phyloP scores from a whole-genome alignment of 306 rosid species.

The Castanospermum australe region DNA sequence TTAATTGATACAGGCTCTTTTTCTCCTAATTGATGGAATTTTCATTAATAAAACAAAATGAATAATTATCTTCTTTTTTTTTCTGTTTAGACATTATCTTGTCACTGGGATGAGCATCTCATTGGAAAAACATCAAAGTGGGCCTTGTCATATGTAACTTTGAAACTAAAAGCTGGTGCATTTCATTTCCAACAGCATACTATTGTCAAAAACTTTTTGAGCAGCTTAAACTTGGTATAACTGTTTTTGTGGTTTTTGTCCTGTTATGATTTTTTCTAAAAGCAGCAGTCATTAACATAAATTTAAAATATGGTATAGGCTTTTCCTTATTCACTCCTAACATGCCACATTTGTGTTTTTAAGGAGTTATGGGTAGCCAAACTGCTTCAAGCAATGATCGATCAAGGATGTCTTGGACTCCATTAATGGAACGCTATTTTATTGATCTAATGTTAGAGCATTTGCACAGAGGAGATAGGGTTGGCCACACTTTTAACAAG shows the following conservation, averaged over 20 bases:
- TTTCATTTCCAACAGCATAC: not conserved
- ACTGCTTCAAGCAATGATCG: slow-evolving; percentile 49
- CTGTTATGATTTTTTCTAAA: not conserved
- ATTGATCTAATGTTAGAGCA: slow-evolving; percentile 78
- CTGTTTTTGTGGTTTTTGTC: not conserved
- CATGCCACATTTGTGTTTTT: not conserved
- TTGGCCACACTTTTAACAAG: slow-evolving; percentile 75
- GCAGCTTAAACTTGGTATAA: not conserved
- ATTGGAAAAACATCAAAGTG: not conserved
- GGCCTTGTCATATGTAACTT: not conserved
- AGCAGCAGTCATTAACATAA: not conserved
- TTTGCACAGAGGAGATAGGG: slow-evolving; percentile 59
- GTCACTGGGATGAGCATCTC: not conserved
- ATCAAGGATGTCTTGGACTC: slow-evolving; percentile 72
- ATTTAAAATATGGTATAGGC: not conserved
- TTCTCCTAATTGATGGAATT: no score
- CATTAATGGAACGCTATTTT: slow-evolving; percentile 68
- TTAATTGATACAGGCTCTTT: no score
- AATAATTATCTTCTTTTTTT: no score
- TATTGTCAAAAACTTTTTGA: not conserved
- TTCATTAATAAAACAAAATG: no score
- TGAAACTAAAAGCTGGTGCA: not conserved
- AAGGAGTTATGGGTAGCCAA: slow-evolving; percentile 55
- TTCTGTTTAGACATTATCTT: not conserved
- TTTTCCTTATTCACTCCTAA: not conserved